Evolutionary conservation across 805 yeast species (phyloP).

Genomic region (Candida endomychidarum): DNA sequence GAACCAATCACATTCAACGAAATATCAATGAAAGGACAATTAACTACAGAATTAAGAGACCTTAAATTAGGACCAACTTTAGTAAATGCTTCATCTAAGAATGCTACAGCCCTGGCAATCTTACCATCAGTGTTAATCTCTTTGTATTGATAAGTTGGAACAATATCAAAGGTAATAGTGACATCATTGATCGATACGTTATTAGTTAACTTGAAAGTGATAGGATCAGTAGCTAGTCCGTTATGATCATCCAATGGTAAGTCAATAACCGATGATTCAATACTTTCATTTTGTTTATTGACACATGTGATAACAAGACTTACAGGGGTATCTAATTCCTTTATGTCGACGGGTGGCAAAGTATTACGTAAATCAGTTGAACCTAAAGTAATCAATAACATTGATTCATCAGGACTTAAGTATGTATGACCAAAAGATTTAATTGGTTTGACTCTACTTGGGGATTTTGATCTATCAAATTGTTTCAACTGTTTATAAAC

Average conservation of each 20-base stretch:
- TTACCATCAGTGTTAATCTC: conserved; percentile 14
- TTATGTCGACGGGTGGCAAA: conserved; percentile 61
- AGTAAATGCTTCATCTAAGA: conserved; percentile 60
- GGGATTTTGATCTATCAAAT: conserved; percentile 24
- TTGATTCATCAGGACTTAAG: conserved; percentile 59
- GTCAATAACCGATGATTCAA: conserved; percentile 66
- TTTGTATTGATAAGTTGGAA: conserved; percentile 74
- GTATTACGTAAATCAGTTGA: conserved; percentile 72
- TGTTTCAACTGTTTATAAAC: conserved; percentile 40
- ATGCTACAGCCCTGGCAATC: conserved; percentile 83
- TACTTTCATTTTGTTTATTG: conserved; percentile 24
- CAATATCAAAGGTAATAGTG: conserved; percentile 74
- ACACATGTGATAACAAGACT: conserved; percentile 61
- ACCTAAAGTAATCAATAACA: conserved; percentile 82
- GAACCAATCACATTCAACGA: conserved; percentile 76
- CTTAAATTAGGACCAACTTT: conserved; percentile 67
- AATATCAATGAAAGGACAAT: conserved; percentile 75
- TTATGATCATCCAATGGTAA: conserved; percentile 80
- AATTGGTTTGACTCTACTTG: conserved; percentile 46
- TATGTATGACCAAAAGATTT: conserved; percentile 86
- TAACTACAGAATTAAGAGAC: conserved; percentile 62
- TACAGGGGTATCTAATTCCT: conserved; percentile 84
- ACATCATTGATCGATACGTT: conserved; percentile 50
- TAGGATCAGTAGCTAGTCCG: conserved; percentile 68
- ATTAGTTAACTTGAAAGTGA: conserved; percentile 62